These are phyloP conservation scores for Apiospora phragmitis DNA, from an alignment of 2,329 filamentous ascomycete genomes.

Conservation along the genomic window DNA sequence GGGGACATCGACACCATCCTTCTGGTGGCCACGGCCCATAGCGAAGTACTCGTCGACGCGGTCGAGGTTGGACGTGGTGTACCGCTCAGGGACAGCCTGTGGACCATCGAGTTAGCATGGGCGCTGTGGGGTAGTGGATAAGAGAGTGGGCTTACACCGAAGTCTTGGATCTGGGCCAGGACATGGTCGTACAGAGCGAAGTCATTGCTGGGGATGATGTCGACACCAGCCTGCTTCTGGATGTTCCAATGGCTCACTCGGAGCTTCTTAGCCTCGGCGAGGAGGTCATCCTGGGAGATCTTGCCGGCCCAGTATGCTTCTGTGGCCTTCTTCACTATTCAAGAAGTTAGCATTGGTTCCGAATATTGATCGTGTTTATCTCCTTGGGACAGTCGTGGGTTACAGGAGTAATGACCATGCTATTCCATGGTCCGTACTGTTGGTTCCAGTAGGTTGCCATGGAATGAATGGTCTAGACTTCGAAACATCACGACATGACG, in stretches of 20 bases:
- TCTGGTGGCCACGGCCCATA: constrained; percentile 99
- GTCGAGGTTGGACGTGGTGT: constrained; percentile 86
- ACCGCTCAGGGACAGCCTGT: constrained; percentile 87
- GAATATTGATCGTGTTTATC: not conserved
- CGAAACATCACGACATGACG: not conserved
- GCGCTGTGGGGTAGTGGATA: not conserved
- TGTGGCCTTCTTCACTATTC: constrained; percentile 93
- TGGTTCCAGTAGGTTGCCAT: not conserved
- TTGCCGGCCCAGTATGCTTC: constrained; percentile 98
- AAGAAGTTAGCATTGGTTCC: not conserved
- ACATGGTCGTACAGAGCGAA: constrained; percentile 99
- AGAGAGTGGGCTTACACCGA: constrained; percentile 66
- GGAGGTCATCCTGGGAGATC: constrained; percentile 85
- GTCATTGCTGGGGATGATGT: constrained; percentile 98
- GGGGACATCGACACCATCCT: constrained; percentile 89
- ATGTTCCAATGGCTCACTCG: constrained; percentile 98
- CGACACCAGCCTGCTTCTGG: constrained; percentile 97
- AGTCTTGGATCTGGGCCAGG: constrained; percentile 96
- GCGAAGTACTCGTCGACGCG: constrained; percentile 97
- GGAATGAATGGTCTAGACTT: not conserved
- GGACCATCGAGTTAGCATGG: constrained; percentile 21
- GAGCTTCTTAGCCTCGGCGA: constrained; percentile 94
- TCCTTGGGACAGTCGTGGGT: not conserved
- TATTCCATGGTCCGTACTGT: not conserved
- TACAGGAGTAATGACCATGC: not conserved